Percentiles rank a stretch among this genome's conserved stretches.
Evolutionary conservation across 768 basidiomycete species (phyloP).

Genomic region (Podaxis mareebaensis): DNA sequence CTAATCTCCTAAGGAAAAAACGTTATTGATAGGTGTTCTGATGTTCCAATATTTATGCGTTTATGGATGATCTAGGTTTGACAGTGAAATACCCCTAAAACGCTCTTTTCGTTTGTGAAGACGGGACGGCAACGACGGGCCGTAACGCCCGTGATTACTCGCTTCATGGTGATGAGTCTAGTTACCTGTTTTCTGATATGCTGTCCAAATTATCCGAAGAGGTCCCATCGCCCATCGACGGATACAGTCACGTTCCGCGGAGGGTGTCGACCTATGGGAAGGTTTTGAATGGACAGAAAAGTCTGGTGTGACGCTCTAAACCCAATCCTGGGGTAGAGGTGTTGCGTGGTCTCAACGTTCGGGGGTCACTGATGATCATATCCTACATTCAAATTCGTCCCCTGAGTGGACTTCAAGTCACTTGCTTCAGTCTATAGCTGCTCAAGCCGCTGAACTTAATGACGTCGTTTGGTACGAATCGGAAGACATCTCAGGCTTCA

Average conservation of each 20-base stretch:
- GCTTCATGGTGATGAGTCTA: not conserved
- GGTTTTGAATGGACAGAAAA: not conserved
- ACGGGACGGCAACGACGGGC: not conserved
- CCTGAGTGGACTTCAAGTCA: not conserved
- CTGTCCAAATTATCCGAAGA: not conserved
- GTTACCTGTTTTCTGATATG: not conserved
- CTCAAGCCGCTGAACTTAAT: not conserved
- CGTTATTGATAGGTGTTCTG: not conserved
- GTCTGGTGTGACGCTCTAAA: not conserved
- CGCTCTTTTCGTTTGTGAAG: not conserved
- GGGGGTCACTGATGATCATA: not conserved
- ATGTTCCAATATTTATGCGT: not conserved
- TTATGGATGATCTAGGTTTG: not conserved
- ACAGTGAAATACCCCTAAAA: too few relatives aligned
- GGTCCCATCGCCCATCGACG: not conserved
- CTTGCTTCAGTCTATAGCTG: not conserved
- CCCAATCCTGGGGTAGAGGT: not conserved
- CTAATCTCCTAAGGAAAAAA: not conserved
- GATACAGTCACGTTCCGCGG: not conserved
- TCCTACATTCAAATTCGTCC: not conserved
- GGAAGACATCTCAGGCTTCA: not conserved
- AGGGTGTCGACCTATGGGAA: not conserved
- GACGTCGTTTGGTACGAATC: constrained; percentile 2
- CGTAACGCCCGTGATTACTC: not conserved
- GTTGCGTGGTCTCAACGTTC: constrained; percentile 13